Evolutionary conservation across 2,329 filamentous ascomycete genomes (phyloP).

Genomic region (Raffaelea ambrosiae): DNA sequence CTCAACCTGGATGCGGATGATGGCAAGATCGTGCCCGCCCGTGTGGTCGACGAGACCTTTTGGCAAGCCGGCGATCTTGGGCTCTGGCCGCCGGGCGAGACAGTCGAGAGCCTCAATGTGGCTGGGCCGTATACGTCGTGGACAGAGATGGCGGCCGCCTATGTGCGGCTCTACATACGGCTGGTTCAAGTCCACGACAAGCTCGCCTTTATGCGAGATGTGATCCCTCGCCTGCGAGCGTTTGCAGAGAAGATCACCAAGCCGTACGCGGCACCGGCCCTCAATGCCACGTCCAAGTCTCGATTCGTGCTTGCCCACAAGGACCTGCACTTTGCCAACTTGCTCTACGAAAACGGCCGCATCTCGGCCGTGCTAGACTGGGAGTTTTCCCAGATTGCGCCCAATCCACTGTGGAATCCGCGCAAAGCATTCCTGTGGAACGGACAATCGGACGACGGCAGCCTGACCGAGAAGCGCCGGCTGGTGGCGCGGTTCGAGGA

Average conservation of each 20-base stretch:
- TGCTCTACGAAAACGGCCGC: slow-evolving; percentile 20
- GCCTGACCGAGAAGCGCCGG: slow-evolving; percentile 15
- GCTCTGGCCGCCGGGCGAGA: slow-evolving; percentile 18
- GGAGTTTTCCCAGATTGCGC: slow-evolving; percentile 28
- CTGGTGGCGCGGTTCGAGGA: slow-evolving; percentile 18
- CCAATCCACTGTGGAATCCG: slow-evolving; percentile 25
- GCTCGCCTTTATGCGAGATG: slow-evolving; percentile 18
- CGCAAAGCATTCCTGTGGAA: slow-evolving; percentile 26
- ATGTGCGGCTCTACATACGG: slow-evolving; percentile 18
- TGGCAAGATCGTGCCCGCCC: slow-evolving; percentile 10
- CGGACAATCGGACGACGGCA: slow-evolving; percentile 12
- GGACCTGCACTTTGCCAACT: slow-evolving; percentile 28
- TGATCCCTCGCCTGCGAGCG: slow-evolving; percentile 19
- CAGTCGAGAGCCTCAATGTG: slow-evolving; percentile 18
- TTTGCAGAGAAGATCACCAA: slow-evolving; percentile 12
- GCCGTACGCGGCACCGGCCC: slow-evolving; percentile 6
- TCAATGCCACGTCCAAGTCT: slow-evolving; percentile 10
- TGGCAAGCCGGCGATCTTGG: slow-evolving; percentile 24
- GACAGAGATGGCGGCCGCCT: slow-evolving; percentile 16
- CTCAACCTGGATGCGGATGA: slow-evolving; percentile 11
- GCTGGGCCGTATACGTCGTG: slow-evolving; percentile 16
- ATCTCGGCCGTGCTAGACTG: slow-evolving; percentile 27
- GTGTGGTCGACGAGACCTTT: slow-evolving; percentile 25
- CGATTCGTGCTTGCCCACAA: slow-evolving; percentile 23
- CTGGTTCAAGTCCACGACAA: slow-evolving; percentile 17